Conservation (phyloP, 805 yeast genomes). For the Saccharomycopsis malanga region DNA sequence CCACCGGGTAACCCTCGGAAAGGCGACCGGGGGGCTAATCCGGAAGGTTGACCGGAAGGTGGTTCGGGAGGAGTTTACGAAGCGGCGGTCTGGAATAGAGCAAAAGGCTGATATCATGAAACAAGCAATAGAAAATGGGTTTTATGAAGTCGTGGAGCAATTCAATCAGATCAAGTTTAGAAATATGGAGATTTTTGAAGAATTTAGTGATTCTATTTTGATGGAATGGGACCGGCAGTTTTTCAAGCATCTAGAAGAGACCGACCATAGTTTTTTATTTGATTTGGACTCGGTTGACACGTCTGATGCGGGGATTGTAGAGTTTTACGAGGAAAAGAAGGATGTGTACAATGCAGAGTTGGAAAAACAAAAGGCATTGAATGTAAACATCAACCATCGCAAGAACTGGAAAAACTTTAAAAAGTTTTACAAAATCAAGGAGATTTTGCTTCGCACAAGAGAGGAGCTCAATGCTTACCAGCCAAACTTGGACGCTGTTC, state of each 20-base stretch:
- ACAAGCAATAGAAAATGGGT: slow-evolving; percentile 23
- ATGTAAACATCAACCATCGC: slow-evolving; percentile 10
- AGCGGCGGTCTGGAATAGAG: slow-evolving; percentile 29
- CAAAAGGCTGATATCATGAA: slow-evolving; percentile 28
- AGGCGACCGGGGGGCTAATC: slow-evolving; percentile 30
- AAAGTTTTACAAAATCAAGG: slow-evolving; percentile 28
- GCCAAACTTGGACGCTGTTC: slow-evolving; percentile 12
- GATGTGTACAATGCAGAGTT: slow-evolving; percentile 28
- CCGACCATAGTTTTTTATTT: slow-evolving; percentile 13
- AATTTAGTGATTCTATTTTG: slow-evolving; percentile 62
- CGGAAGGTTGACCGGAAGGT: slow-evolving; percentile 40
- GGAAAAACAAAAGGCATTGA: slow-evolving; percentile 10
- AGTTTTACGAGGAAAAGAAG: slow-evolving; percentile 26
- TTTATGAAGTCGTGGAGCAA: slow-evolving; percentile 27
- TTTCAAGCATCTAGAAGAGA: slow-evolving; percentile 11
- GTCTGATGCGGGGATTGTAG: slow-evolving; percentile 3
- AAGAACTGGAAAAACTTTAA: slow-evolving; percentile 20
- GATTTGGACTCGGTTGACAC: slow-evolving; percentile 4
- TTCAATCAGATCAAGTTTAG: slow-evolving; percentile 35
- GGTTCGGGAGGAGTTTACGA: slow-evolving; percentile 37
- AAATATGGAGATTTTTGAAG: slow-evolving; percentile 62
- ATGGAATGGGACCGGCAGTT: slow-evolving; percentile 36
- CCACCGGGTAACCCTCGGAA: slow-evolving; percentile 11
- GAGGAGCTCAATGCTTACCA: slow-evolving; percentile 2
- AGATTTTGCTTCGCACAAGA: slow-evolving; percentile 24